Evolutionary conservation across 176 grass and related monocot species (phyloP), one percentile per base, ranked within the genome.

Genomic region (Hordeum marinum): DNA sequence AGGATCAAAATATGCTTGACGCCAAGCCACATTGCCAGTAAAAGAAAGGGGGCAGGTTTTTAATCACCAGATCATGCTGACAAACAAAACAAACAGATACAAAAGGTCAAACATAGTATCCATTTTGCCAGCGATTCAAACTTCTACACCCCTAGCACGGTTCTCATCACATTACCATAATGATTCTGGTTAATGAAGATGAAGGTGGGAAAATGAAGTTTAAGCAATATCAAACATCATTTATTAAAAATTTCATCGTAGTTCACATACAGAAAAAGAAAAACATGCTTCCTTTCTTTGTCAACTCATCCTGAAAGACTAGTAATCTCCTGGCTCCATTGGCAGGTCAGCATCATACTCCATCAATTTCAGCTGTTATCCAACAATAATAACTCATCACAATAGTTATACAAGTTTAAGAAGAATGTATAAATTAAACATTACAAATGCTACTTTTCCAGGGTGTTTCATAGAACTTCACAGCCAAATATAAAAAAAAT

Each of bases 311-410:
- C 67, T 41, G 60, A 69, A 40, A 27, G 42, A 26, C 48, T 34
- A 79, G 3, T 67, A 57, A 58, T 69, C 60, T 87, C 69, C 76
- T 68, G 59, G 40, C 67, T 84, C 68, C n/a, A 3, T 70, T 55
- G 54, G 75, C 48, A 67, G 62, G 76, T 24, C 39, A 7, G 24
- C 77, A 78, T 88, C 55, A 83, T 92, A 80, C 79, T 7, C 80
- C 86, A 86, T 89, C 72, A 59, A 11, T 82, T 82, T 60, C 79
- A 29, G 80, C 70, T 87, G 78, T 81, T 81, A 32, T 62, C 48
- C 57, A 88, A 76, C 57, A 79, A 84, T 15, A 71, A 13, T 25
- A 75, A 84, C 60, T 50, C 65, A 26, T 74, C 24, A 87, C 8
- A 31, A 18, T 14, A 36, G 5, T 40, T 67, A 4, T 5, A 75